Evolutionary conservation across 495 filamentous ascomycete genomes (phyloP), one percentile per base, ranked within the genome.

Genomic region (Usnea hakonensis): DNA sequence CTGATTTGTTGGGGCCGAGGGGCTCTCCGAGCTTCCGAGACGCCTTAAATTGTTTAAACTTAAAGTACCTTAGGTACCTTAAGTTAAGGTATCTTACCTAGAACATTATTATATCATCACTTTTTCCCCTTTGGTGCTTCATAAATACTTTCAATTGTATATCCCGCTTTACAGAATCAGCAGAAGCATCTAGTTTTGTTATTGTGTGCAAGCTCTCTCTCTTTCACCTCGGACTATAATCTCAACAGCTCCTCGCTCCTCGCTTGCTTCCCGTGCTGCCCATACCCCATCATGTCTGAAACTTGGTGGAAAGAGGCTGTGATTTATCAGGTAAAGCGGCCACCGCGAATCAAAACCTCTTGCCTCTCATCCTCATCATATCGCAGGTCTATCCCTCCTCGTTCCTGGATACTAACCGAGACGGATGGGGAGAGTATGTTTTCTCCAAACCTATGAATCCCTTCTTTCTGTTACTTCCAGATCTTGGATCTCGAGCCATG

Each of bases 351-450:
- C 26, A n/a, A 63, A 13, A 16, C 30, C 14, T 40, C 3, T 13
- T 52, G 16, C 13, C 9, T 40, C 56, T 59, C 23, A 59, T 58
- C 16, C 32, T 40, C 33, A 5, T 28, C 2, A 17, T 41, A 5
- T 28, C 2, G 21, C 79, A 85, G 68, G 79, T 87, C 33, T 87
- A 83, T 67, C 82, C 83, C 8, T 75, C 82, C n/a, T 79, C 75
- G 36, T 88, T 86, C 73, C 74, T 78, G 30, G 86, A 88, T 71
- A 80, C 78, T 48, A 84, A 87, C 64, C 74, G 72, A 28, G 84
- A 87, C 65, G 86, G 86, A 14, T 75, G 82, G 64, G 85, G 86
- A 23, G 84, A 88, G 48, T 52, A 52, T 6, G 48, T 19, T 0
- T 8, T 32, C 9, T 19, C 23, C 28, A 5, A 17, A 2, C 32